phyloP scores from a whole-genome alignment of 2,329 filamentous ascomycete genomes.

The Epichloe sp. region DNA sequence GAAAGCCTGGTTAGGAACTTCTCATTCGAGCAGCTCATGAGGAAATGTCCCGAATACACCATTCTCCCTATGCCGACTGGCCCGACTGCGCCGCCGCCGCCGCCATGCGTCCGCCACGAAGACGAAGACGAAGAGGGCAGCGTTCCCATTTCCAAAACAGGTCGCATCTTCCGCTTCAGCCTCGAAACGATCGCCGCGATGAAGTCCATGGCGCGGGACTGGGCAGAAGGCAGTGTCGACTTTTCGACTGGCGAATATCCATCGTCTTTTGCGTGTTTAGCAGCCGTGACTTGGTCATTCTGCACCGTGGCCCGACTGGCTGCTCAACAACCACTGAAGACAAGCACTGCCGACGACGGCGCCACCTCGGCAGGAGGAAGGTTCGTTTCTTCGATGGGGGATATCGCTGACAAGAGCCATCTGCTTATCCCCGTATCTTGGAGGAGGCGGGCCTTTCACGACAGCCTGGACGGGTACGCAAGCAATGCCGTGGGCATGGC shows the following conservation, averaged over 20 bases:
- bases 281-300: conserved; percentile 27
- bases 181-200: conserved; percentile 20
- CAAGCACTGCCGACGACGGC: background rate
- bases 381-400: background rate
- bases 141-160: conserved; percentile 15
- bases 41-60: conserved; percentile 25
- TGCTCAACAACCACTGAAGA: background rate
- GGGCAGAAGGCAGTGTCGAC: background rate
- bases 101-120: conserved; percentile 10
- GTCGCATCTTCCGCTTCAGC: conserved; percentile 28
- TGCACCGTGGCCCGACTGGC: conserved; percentile 20
- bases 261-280: conserved; percentile 27
- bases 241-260: background rate
- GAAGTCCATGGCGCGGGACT: conserved; percentile 11
- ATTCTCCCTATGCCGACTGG: conserved; percentile 20
- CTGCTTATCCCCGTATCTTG: conserved; percentile 31
- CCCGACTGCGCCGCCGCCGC: conserved; percentile 15
- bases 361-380: background rate
- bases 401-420: conserved; percentile 8
- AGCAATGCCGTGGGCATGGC: conserved; percentile 30
- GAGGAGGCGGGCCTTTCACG: conserved; percentile 21
- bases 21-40: conserved; percentile 14
- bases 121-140: background rate
- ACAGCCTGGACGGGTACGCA: conserved; percentile 20
- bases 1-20: conserved; percentile 8